These are phyloP conservation scores for Parathielavia hyrcaniae DNA, from an alignment of 495 filamentous ascomycete genomes.

Conservation along the genomic window DNA sequence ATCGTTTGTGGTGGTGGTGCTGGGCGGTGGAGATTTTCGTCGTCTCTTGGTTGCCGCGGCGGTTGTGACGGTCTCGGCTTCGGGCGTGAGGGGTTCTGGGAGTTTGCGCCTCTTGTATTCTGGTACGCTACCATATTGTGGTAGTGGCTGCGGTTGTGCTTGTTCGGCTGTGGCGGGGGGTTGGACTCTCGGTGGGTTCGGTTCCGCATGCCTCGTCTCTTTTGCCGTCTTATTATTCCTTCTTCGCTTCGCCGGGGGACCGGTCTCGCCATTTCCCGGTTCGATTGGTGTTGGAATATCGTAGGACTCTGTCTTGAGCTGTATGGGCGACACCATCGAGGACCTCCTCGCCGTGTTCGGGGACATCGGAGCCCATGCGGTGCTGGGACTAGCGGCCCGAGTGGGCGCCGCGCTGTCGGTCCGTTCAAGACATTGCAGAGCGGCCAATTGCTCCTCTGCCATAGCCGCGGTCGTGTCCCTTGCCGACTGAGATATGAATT, in stretches of 20 bases:
- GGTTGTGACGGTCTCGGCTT: background rate
- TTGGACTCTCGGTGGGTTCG: constrained; percentile 14
- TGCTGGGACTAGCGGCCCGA: constrained; percentile 52
- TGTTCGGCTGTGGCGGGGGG: background rate
- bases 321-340: background rate
- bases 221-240: constrained; percentile 1
- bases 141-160: background rate
- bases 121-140: background rate
- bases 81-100: background rate
- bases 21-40: background rate
- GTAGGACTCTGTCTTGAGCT: background rate
- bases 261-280: background rate
- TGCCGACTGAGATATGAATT: constrained; percentile 49
- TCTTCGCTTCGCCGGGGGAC: constrained; percentile 12
- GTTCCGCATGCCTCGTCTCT: background rate
- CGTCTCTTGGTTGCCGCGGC: background rate
- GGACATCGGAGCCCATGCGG: constrained; percentile 30
- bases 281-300: constrained; percentile 3
- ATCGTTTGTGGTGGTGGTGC: constrained; percentile 1
- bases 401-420: constrained; percentile 51
- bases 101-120: background rate
- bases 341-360: background rate
- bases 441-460: constrained; percentile 47
- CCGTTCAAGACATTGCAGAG: constrained; percentile 50
- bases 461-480: constrained; percentile 52